Base-by-base conservation (phyloP, 495 filamentous ascomycete genomes). In the Podospora didyma region DNA sequence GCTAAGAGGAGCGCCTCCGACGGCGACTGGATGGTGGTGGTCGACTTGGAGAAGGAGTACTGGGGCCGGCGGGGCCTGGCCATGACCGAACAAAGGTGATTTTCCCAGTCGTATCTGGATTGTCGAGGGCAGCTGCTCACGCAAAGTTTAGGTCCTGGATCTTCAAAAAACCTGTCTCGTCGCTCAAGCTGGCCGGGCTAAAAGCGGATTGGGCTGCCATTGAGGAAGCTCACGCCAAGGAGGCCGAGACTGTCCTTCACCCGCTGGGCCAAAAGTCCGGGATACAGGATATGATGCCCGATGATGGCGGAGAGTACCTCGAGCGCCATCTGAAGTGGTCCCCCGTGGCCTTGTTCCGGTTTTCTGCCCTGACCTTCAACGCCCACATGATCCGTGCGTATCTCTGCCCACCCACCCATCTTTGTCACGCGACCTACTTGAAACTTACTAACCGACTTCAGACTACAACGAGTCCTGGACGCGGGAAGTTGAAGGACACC, bases 301-400 rank as follows among this genome's bases (percentile, higher is more conserved):
- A 1, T 11, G 11, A 50, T 23, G 49, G 14, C 49, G 50, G 53
- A 24, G 59, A 14, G 2, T 53, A 56, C 35, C 53, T 61, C 0
- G 21, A 51, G 1, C 62, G 63, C 7, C 75, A 78, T 11, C 70
- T 83, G 45, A 57, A 64, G 14, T 82, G 81, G 65, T 83, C 83
- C 0, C 72, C 78, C 2, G 76, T 80, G 5, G 78, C 79, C 0
- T 76, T 89, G 7, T 89, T 89, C 66, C 79, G 86, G 3, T 90
- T 89, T 73, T 86, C 83, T 0, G 87, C 87, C 0, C 67, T 90
- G 21, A 89, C 86, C 2, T 89, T 87, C 67, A 89, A 89, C 57
- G 82, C 77, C 0, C 87, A 89, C 61, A 87, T 82, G 66, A 89
- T 89, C 41, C 86, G 26, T 31, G 9, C 26, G 26, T 31, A 9